Percentiles rank a stretch among this genome's conserved stretches.
phyloP scores from a whole-genome alignment of 148 eudicot species.

The Heliamphora exappendiculata region DNA sequence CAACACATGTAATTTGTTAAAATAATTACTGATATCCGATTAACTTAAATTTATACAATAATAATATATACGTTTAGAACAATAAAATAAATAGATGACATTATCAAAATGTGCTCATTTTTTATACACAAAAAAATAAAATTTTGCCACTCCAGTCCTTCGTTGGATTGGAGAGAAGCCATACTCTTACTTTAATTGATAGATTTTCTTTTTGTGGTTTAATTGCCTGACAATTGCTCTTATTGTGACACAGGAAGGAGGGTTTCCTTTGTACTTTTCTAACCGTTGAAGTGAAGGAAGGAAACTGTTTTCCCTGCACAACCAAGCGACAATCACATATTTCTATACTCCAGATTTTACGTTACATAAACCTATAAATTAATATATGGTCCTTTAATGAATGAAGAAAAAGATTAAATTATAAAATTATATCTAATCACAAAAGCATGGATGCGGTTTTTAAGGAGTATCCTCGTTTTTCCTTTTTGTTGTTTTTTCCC shows the following conservation, averaged over 20 bases:
- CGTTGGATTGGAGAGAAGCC: too few species aligned
- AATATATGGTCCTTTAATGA: constrained; percentile 8
- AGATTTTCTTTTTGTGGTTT: background rate
- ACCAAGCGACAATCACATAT: constrained; percentile 19
- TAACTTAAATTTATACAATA: too few species aligned
- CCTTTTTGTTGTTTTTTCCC: background rate
- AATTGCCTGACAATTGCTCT: background rate
- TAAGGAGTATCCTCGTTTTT: constrained; percentile 46
- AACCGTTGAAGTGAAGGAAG: constrained; percentile 21
- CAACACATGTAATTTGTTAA: too few species aligned
- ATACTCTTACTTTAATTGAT: background rate
- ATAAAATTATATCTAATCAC: background rate
- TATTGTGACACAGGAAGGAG: constrained; percentile 24
- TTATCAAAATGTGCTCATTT: too few species aligned
- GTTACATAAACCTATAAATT: constrained; percentile 7
- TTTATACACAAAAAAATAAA: too few species aligned
- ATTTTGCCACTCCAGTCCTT: too few species aligned
- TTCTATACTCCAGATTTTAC: constrained; percentile 12
- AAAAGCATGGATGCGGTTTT: constrained; percentile 50
- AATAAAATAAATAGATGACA: too few species aligned
- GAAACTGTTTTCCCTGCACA: constrained; percentile 10
- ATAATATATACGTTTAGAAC: too few species aligned
- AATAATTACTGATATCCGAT: too few species aligned
- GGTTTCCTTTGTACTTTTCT: constrained; percentile 21
- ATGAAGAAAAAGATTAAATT: background rate